A percentile compares a stretch with the other conserved stretches of the same genome.
Conservation (phyloP, 345 rosid species). For the Bruguiera sexangula region DNA sequence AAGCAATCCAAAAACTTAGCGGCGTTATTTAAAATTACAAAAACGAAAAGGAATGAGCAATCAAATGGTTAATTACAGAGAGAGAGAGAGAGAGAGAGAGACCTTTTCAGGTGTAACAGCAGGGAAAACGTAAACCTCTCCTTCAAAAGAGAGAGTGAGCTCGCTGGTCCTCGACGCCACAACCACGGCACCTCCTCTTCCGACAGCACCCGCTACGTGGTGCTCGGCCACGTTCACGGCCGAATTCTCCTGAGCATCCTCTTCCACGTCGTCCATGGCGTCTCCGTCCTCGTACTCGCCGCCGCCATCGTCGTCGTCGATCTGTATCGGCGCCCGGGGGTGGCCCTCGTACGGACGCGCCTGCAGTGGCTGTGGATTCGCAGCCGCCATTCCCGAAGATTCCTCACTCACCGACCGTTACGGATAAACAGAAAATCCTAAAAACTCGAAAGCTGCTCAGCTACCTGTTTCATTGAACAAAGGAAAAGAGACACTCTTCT, state of each 20-base stretch:
- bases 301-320: constrained; percentile 42
- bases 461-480: constrained; percentile 32
- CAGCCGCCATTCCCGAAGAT: constrained; percentile 40
- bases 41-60: background rate
- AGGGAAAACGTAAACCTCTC: constrained; percentile 71
- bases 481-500: constrained; percentile 5
- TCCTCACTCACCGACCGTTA: constrained; percentile 9
- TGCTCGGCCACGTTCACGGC: constrained; percentile 43
- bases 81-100: background rate
- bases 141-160: constrained; percentile 71
- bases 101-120: constrained; percentile 66
- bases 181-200: constrained; percentile 24
- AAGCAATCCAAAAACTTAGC: too few relatives aligned
- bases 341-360: constrained; percentile 42
- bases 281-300: constrained; percentile 43
- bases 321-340: constrained; percentile 28
- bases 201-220: constrained; percentile 12
- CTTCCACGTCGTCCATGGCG: constrained; percentile 43
- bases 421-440: constrained; percentile 10
- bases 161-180: constrained; percentile 56
- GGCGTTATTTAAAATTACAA: too few relatives aligned
- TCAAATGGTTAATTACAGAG: background rate
- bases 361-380: constrained; percentile 55
- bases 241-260: constrained; percentile 30
- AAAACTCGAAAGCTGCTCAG: background rate